Conservation (phyloP, 2,329 filamentous ascomycete genomes). For the Chrysosphaeria jannelii region DNA sequence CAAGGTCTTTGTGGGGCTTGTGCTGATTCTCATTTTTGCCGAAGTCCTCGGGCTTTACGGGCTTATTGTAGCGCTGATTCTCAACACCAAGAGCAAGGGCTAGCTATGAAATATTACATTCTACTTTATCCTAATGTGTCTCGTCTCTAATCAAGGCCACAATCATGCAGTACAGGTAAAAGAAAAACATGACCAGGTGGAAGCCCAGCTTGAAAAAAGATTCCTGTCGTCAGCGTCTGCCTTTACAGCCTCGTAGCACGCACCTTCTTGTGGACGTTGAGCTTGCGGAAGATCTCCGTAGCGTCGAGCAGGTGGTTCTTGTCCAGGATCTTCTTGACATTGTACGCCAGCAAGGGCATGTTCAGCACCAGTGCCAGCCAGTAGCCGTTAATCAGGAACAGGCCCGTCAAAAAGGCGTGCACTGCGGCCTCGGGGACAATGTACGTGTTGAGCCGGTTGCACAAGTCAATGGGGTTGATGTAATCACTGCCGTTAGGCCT, state of each 20-base stretch:
- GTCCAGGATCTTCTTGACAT: constrained; percentile 92
- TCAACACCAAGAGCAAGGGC: constrained; percentile 60
- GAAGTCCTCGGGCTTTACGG: constrained; percentile 93
- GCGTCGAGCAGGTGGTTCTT: constrained; percentile 93
- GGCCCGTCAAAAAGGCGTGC: constrained; percentile 77
- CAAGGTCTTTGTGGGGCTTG: constrained; percentile 93
- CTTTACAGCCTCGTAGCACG: constrained; percentile 3
- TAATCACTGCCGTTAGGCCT: constrained; percentile 41
- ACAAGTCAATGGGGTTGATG: constrained; percentile 99
- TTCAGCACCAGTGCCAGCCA: constrained; percentile 86
- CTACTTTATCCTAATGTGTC: constrained; percentile 52
- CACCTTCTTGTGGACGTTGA: constrained; percentile 98
- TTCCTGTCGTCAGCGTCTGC: constrained; percentile 26
- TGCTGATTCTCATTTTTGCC: constrained; percentile 91
- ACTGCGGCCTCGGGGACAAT: constrained; percentile 96
- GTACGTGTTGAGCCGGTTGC: constrained; percentile 99
- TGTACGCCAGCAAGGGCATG: constrained; percentile 72
- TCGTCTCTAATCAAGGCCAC: constrained; percentile 93
- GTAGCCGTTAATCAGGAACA: constrained; percentile 97
- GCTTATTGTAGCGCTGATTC: constrained; percentile 79
- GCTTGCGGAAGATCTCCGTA: constrained; percentile 96
- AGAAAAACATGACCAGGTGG: constrained; percentile 99
- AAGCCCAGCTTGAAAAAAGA: constrained; percentile 98
- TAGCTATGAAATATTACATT: too few relatives aligned
- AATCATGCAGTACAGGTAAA: constrained; percentile 98